Evolutionary conservation across 495 filamentous ascomycete genomes (phyloP).

Genomic region (Beverwykella pulmonaria): DNA sequence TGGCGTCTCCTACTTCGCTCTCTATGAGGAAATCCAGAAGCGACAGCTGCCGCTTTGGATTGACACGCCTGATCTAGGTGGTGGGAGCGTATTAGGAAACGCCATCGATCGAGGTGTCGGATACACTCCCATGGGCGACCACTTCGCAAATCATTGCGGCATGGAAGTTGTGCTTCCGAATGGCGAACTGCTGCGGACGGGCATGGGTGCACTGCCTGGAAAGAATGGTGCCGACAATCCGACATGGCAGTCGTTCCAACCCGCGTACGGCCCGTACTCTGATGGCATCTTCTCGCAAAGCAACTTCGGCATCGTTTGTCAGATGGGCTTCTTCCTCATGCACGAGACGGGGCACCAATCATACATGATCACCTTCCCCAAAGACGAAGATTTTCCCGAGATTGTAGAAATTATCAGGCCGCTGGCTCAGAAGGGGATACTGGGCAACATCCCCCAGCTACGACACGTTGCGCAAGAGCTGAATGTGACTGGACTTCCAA

Average conservation of each 20-base stretch:
- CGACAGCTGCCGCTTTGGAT: conserved; percentile 52
- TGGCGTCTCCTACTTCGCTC: conserved; percentile 58
- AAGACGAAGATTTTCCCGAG: conserved; percentile 55
- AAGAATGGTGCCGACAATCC: conserved; percentile 36
- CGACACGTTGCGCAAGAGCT: conserved; percentile 53
- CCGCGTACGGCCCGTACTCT: conserved; percentile 59
- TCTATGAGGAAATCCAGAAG: conserved; percentile 56
- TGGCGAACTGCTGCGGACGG: conserved; percentile 59
- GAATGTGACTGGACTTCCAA: conserved; percentile 49
- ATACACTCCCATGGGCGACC: conserved; percentile 59
- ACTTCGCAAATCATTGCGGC: conserved; percentile 54
- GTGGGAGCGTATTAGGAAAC: conserved; percentile 59
- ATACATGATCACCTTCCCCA: conserved; percentile 54
- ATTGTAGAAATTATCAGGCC: conserved; percentile 59
- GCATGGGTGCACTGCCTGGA: conserved; percentile 60
- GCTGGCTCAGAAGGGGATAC: conserved; percentile 51
- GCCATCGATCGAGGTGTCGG: conserved; percentile 57
- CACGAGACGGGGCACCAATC: conserved; percentile 51
- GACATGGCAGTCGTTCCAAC: conserved; percentile 57
- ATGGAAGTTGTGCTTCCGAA: conserved; percentile 59
- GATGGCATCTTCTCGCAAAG: conserved; percentile 63
- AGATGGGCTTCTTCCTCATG: conserved; percentile 63
- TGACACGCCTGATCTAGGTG: conserved; percentile 59
- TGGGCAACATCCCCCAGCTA: conserved; percentile 58
- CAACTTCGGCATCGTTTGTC: conserved; percentile 61